Percentiles rank a stretch among this genome's conserved stretches.
Conservation (phyloP, 768 basidiomycete species). For the Phlebiopsis gigantea region DNA sequence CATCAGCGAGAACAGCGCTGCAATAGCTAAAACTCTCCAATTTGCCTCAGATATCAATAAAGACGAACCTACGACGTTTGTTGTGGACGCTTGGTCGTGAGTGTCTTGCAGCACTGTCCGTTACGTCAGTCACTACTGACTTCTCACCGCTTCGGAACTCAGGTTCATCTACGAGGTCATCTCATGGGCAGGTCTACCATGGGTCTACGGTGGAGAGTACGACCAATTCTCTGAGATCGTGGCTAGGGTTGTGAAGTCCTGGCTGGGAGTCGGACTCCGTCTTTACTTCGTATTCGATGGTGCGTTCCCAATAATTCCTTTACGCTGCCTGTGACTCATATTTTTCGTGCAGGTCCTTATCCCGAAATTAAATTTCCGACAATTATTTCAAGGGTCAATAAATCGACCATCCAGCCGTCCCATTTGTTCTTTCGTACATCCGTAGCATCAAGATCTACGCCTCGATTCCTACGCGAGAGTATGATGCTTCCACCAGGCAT, state of each 20-base stretch:
- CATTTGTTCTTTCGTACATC: conserved; percentile 83
- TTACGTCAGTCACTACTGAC: neutral
- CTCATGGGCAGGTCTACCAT: conserved; percentile 55
- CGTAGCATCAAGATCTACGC: conserved; percentile 49
- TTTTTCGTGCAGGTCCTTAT: conserved; percentile 46
- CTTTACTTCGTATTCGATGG: conserved; percentile 83
- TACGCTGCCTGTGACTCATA: neutral
- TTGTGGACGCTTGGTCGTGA: conserved; percentile 88
- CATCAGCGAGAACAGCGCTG: conserved; percentile 39
- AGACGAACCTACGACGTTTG: conserved; percentile 36
- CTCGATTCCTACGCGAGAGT: conserved; percentile 68
- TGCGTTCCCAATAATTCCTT: conserved; percentile 27
- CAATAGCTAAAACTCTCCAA: conserved; percentile 33
- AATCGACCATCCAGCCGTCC: conserved; percentile 54
- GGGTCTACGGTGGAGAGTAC: conserved; percentile 88
- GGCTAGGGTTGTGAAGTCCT: conserved; percentile 49
- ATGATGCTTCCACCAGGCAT: conserved; percentile 68
- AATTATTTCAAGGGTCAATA: conserved; percentile 49
- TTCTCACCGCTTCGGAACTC: neutral
- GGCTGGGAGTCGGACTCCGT: conserved; percentile 61
- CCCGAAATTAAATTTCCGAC: conserved; percentile 74
- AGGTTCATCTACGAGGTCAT: conserved; percentile 77
- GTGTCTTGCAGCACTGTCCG: conserved; percentile 28
- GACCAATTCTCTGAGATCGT: conserved; percentile 46
- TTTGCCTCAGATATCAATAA: conserved; percentile 17